Evolutionary conservation across 345 rosid genomes (phyloP).

Genomic region (Brassica juncea): DNA sequence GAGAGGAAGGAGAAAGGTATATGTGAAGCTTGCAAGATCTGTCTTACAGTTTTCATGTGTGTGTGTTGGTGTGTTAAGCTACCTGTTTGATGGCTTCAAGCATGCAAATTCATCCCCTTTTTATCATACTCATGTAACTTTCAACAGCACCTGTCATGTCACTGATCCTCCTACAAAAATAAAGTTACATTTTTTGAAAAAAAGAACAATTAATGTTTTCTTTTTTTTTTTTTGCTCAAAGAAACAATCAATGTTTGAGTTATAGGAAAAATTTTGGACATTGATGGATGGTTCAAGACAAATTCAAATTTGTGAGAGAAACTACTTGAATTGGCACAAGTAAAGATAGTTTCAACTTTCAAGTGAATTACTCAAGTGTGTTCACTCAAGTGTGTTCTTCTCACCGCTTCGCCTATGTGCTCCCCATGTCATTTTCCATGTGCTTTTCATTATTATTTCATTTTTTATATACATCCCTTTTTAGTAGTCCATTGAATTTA

Average conservation of each 20-base stretch:
- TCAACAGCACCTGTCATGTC: constrained; percentile 37
- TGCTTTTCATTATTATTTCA: background rate
- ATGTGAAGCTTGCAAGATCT: constrained; percentile 39
- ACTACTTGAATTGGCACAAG: background rate
- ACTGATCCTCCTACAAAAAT: background rate
- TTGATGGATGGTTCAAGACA: constrained; percentile 32
- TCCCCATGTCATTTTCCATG: constrained; percentile 31
- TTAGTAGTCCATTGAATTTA: too few species aligned
- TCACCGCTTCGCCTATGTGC: constrained; percentile 34
- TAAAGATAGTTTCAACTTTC: constrained; percentile 8
- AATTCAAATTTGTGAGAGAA: constrained; percentile 28
- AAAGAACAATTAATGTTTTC: background rate
- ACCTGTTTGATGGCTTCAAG: constrained; percentile 35
- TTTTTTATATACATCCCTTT: background rate
- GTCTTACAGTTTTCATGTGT: constrained; percentile 40
- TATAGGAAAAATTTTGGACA: background rate
- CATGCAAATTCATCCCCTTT: constrained; percentile 42
- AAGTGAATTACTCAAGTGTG: background rate
- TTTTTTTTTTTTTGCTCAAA: too few species aligned
- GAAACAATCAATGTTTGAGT: too few species aligned
- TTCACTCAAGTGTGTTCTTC: background rate
- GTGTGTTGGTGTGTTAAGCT: constrained; percentile 2
- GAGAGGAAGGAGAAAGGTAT: constrained; percentile 46
- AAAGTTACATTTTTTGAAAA: background rate
- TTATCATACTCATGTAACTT: constrained; percentile 24